Evolutionary conservation across 1,284 basidiomycete genomes (phyloP), one percentile per base, ranked within the genome.

Genomic region (Ceratobasidium sp.): DNA sequence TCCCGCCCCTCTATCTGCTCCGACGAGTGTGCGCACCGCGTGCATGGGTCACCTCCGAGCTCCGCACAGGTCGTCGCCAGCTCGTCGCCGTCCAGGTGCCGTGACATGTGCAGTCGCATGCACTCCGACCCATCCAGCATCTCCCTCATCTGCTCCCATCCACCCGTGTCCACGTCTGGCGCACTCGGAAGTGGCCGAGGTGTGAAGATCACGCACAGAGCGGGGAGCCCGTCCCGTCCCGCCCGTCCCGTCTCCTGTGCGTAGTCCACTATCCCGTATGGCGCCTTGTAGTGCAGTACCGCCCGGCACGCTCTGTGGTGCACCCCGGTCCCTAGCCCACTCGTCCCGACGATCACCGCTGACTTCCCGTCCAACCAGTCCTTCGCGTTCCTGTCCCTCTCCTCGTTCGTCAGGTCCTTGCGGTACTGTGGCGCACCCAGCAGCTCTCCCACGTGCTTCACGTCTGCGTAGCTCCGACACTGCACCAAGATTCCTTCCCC

Each of bases 181-280:
- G 8, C 28, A 9, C 6, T 12, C 5, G 25, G 54, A 0, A 8
- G 0, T 38, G 21, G 25, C 0, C 54, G 21, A 33, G 33, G 38
- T 5, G 36, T 2, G 4, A 59, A n/a, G 4, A 59, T 42, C 0
- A 59, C 8, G 21, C n/a, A 59, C 18, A 59, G 58, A 1, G 58
- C 58, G n/a, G 14, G 3, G 4, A 11, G 33, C 5, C 58, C 58
- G n/a, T 23, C 36, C 7, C 58, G 33, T 9, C 58, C 58, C 1
- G 58, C 58, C 21, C 58, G 33, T 5, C 58, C 58, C 0, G 40
- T 59, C 40, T 59, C 58, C 36, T 59, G 58, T n/a, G 21, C 21
- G 12, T 40, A 59, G 33, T 16, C 18, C 11, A 59, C 38, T 6
- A 59, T 38, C 9, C 58, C 58, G 21, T 42, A 42, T 0, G 58